Percentiles rank a stretch among this genome's conserved stretches.
phyloP scores from a whole-genome alignment of 148 eudicot genomes.

The Vaccinium darrowii region DNA sequence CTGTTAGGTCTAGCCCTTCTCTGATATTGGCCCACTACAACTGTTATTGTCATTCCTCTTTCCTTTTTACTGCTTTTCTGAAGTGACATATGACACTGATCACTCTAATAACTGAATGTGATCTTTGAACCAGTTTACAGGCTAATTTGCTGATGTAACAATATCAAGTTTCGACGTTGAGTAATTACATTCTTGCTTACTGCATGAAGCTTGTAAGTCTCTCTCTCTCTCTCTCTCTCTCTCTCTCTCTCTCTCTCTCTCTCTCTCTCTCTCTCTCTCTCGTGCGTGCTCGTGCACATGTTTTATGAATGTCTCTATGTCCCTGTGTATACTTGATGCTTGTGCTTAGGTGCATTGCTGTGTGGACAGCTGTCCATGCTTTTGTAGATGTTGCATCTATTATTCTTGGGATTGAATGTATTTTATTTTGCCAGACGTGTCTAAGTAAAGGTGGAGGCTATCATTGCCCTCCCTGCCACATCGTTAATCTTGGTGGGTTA shows the following conservation, averaged over 20 bases:
- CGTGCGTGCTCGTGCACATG: background rate
- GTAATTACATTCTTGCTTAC: background rate
- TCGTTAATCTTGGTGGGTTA: conserved; percentile 58
- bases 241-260: conserved; percentile 16
- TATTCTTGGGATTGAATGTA: background rate
- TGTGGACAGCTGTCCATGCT: background rate
- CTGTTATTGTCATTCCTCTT: background rate
- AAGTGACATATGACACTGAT: background rate
- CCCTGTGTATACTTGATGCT: background rate
- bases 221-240: conserved; percentile 26
- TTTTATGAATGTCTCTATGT: background rate
- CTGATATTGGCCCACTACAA: no score
- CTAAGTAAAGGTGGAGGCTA: conserved; percentile 68
- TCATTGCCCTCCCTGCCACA: conserved; percentile 73
- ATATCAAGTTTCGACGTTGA: background rate
- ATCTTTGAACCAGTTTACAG: conserved; percentile 10
- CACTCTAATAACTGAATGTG: background rate
- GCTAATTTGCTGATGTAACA: conserved; percentile 9
- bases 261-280: background rate
- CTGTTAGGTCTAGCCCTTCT: no score
- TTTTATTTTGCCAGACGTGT: conserved; percentile 60
- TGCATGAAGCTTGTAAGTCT: conserved; percentile 27
- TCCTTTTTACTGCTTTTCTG: background rate
- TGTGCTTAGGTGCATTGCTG: background rate
- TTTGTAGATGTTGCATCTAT: background rate